A percentile compares a stretch with the other conserved stretches of the same genome.
These are phyloP conservation scores for Aureobasidium mangrovei DNA, from an alignment of 2,329 filamentous ascomycete genomes.

Conservation along the genomic window DNA sequence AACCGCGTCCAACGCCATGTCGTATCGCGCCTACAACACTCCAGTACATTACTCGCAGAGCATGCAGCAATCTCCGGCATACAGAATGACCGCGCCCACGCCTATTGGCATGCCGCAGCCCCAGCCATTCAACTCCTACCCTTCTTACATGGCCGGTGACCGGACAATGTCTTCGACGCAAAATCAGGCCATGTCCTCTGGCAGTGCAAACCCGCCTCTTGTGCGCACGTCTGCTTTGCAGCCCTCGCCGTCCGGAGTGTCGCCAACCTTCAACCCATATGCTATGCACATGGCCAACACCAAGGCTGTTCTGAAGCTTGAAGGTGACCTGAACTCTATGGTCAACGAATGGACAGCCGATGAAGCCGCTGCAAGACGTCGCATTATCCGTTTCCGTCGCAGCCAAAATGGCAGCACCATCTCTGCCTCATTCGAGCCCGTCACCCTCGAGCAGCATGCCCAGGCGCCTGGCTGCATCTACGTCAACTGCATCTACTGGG, in stretches of 20 bases:
- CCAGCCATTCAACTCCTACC: constrained; percentile 30
- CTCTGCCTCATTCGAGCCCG: constrained; percentile 67
- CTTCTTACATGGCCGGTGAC: constrained; percentile 33
- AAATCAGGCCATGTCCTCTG: constrained; percentile 32
- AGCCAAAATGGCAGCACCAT: constrained; percentile 75
- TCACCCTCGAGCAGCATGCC: constrained; percentile 59
- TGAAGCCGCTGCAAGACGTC: constrained; percentile 68
- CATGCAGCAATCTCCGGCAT: constrained; percentile 14
- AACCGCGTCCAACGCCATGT: constrained; percentile 14
- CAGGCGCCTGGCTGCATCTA: constrained; percentile 78
- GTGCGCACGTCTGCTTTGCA: constrained; percentile 61
- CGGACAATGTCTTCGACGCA: constrained; percentile 30
- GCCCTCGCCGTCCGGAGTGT: constrained; percentile 36
- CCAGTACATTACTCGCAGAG: constrained; percentile 25
- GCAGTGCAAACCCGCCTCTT: constrained; percentile 47
- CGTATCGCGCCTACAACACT: constrained; percentile 32
- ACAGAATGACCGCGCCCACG: constrained; percentile 7
- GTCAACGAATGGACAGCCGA: constrained; percentile 72
- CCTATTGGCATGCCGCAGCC: constrained; percentile 14
- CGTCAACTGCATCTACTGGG: constrained; percentile 97
- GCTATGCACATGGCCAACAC: constrained; percentile 60
- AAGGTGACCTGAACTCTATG: constrained; percentile 80
- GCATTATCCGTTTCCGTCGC: constrained; percentile 82
- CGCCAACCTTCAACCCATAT: constrained; percentile 62
- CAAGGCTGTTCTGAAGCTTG: constrained; percentile 77